A percentile compares a stretch with the other conserved stretches of the same genome.
These are phyloP conservation scores for Nitzschia palea DNA, from an alignment of 108 stramenopile genomes.

Conservation along the genomic window DNA sequence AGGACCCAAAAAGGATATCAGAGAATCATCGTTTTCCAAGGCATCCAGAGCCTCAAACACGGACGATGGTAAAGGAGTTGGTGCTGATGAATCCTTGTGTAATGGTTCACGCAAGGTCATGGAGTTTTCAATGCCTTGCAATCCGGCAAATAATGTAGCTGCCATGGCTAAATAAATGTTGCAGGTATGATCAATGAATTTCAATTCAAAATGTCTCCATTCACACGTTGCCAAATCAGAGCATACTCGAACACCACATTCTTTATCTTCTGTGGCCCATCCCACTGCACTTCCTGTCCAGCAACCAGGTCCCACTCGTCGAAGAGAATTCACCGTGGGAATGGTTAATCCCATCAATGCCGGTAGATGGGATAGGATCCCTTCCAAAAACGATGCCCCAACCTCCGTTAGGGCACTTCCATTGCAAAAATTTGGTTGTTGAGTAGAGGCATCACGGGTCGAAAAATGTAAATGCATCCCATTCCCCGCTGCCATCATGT, in stretches of 20 bases:
- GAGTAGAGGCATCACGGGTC: neutral
- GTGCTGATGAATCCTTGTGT: neutral
- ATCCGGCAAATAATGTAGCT: slow-evolving; percentile 56
- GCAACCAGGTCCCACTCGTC: slow-evolving; percentile 75
- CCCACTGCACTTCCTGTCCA: slow-evolving; percentile 73
- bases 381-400: slow-evolving; percentile 68
- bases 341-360: slow-evolving; percentile 66
- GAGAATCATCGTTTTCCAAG: slow-evolving; percentile 41
- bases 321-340: slow-evolving; percentile 74
- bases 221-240: slow-evolving; percentile 33
- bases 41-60: slow-evolving; percentile 51
- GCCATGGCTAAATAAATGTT: slow-evolving; percentile 77
- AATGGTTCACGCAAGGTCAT: slow-evolving; percentile 46
- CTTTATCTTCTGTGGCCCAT: slow-evolving; percentile 84
- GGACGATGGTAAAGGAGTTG: slow-evolving; percentile 39
- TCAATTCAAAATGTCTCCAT: slow-evolving; percentile 72
- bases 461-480: slow-evolving; percentile 82
- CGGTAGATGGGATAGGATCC: slow-evolving; percentile 65
- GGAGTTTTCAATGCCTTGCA: slow-evolving; percentile 55
- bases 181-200: slow-evolving; percentile 64
- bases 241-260: slow-evolving; percentile 70
- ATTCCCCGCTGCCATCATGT: slow-evolving; percentile 62
- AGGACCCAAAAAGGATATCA: slow-evolving; percentile 47
- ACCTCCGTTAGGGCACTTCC: neutral
- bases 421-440: slow-evolving; percentile 35